phyloP scores from a whole-genome alignment of 2,329 filamentous ascomycete species.

The Cladorrhinum sp. region DNA sequence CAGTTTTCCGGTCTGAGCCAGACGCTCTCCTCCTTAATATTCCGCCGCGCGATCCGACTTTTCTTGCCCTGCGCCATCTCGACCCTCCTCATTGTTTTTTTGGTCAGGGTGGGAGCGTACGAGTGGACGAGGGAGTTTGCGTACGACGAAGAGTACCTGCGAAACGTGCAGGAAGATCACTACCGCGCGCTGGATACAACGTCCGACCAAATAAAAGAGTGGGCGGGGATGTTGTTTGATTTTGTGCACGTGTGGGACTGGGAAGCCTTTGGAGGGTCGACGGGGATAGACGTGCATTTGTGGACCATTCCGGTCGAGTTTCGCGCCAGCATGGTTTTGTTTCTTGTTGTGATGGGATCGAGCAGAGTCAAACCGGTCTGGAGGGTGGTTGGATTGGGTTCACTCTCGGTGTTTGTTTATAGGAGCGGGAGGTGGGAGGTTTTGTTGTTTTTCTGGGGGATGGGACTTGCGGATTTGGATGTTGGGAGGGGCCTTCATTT shows the following conservation, averaged over 20 bases:
- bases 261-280: constrained; percentile 47
- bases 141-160: constrained; percentile 41
- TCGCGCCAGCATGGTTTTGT: constrained; percentile 56
- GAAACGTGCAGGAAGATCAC: constrained; percentile 50
- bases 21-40: constrained; percentile 49
- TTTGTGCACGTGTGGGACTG: constrained; percentile 53
- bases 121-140: constrained; percentile 49
- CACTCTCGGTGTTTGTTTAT: constrained; percentile 46
- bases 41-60: constrained; percentile 51
- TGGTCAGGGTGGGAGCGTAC: constrained; percentile 46
- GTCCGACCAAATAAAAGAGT: constrained; percentile 44
- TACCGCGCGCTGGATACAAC: constrained; percentile 38
- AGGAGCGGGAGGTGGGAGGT: constrained; percentile 53
- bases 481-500: constrained; percentile 28
- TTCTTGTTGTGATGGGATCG: constrained; percentile 50
- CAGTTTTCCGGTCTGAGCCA: constrained; percentile 40
- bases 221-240: constrained; percentile 46
- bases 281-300: constrained; percentile 55
- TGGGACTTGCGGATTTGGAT: constrained; percentile 54
- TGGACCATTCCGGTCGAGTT: constrained; percentile 65
- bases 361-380: constrained; percentile 43
- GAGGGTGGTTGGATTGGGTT: constrained; percentile 42
- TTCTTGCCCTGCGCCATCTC: constrained; percentile 51
- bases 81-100: constrained; percentile 45
- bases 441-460: constrained; percentile 53